These are phyloP conservation scores for Fraxinus platypoda DNA, from an alignment of 305 asterid genomes.

Conservation along the genomic window DNA sequence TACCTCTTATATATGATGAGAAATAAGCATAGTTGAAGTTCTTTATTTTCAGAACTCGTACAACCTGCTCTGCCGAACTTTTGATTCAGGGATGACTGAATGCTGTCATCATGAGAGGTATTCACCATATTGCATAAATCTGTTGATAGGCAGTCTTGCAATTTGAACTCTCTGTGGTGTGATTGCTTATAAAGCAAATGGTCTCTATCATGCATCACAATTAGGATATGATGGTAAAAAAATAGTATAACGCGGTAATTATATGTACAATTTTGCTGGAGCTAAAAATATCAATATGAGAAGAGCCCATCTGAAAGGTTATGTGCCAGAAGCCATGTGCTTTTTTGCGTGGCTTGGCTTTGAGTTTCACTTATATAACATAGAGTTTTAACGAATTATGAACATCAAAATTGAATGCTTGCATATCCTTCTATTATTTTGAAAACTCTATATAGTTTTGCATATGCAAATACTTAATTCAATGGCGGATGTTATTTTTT, in stretches of 20 bases:
- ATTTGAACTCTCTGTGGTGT: not conserved
- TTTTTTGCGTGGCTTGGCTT: not conserved
- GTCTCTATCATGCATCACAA: not conserved
- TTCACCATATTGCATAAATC: not conserved
- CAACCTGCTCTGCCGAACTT: constrained; percentile 80
- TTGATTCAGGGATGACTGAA: constrained; percentile 85
- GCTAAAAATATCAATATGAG: constrained; percentile 6
- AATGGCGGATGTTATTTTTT: not conserved
- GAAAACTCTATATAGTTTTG: not conserved
- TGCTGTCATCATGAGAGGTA: constrained; percentile 96
- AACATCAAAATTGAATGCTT: not conserved
- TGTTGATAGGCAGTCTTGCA: not conserved
- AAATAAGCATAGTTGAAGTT: constrained; percentile 1
- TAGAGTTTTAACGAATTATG: not conserved
- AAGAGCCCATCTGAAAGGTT: too few species aligned
- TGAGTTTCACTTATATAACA: not conserved
- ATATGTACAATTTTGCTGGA: not conserved
- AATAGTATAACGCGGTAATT: not conserved
- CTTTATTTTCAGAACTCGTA: constrained; percentile 60
- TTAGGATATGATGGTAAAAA: not conserved
- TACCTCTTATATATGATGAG: not conserved
- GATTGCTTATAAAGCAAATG: constrained; percentile 1
- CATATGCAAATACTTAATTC: not conserved
- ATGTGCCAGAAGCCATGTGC: too few species aligned
- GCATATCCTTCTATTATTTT: not conserved